Evolutionary conservation across 1,284 basidiomycete species (phyloP), one percentile per base, ranked within the genome.

Genomic region (Ceratorhiza oryzae-sativae): DNA sequence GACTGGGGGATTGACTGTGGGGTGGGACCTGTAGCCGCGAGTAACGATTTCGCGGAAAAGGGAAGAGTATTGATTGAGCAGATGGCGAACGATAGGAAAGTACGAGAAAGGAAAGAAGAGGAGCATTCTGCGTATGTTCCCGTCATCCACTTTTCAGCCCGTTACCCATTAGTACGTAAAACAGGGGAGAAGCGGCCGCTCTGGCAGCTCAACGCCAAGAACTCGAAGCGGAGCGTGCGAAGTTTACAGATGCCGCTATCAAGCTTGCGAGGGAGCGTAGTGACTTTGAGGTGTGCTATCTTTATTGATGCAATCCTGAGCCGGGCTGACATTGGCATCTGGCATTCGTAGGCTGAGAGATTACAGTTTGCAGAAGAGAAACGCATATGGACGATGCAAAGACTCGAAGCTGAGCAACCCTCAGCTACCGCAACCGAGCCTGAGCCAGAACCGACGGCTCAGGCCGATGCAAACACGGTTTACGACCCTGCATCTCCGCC

Each of bases 181-280:
- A n/a, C 20, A 63, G 71, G 90, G 39, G 84, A 86, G 36, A 80
- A 79, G 25, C 81, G 87, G 56, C 62, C 23, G 20, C 42, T n/a
- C 27, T 67, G 6, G 63, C 58, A 13, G 46, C 58, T 23, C 45
- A 72, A 41, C 83, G 82, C 75, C 80, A 79, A 60, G 84, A 89
- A 56, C 85, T 94, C 6, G 89, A 93, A 62, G 81, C 84, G 10
- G 91, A 94, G 76, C 84, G 90, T 12, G 82, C 82, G 63, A 86
- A 86, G 73, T 88, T 92, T 75, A 87, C 87, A 0, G 87, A 89
- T 72, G 88, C 87, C 12, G 83, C 87, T 13, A 80, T 89, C 20
- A 84, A 83, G 73, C 79, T 94, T 15, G 86, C 86, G 0, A 86
- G 86, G 75, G 92, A 94, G 73, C 87, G 87, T 76, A 85, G 86